phyloP scores from a whole-genome alignment of 768 basidiomycete genomes.

The Rhodotorula sphaerocarpa region DNA sequence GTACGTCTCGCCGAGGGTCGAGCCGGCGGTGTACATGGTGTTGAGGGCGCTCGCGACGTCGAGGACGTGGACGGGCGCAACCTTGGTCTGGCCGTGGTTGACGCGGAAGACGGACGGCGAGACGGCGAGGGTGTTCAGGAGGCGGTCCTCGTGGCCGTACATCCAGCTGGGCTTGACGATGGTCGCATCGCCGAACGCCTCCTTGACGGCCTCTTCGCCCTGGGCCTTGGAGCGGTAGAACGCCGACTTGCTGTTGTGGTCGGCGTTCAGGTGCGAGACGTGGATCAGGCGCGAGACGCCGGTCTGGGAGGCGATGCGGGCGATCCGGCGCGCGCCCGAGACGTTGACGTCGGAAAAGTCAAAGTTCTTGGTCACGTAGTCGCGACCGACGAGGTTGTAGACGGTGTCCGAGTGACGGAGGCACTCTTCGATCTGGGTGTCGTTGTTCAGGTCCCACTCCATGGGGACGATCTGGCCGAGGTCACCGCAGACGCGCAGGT shows the following conservation, averaged over 20 bases:
- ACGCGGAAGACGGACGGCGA: slow-evolving; percentile 92
- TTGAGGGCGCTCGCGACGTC: slow-evolving; percentile 91
- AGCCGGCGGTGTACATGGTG: slow-evolving; percentile 58
- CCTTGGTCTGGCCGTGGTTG: slow-evolving; percentile 75
- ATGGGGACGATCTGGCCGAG: slow-evolving; percentile 90
- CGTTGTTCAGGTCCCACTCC: slow-evolving; percentile 93
- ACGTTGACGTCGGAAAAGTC: slow-evolving; percentile 71
- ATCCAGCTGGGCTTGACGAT: slow-evolving; percentile 76
- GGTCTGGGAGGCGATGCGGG: slow-evolving; percentile 63
- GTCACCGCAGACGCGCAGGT: slow-evolving; percentile 88
- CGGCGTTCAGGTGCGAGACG: slow-evolving; percentile 89
- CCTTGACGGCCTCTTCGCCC: slow-evolving; percentile 78
- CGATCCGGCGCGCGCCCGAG: slow-evolving; percentile 73
- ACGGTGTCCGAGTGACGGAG: slow-evolving; percentile 50
- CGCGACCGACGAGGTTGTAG: slow-evolving; percentile 87
- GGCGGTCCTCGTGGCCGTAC: slow-evolving; percentile 91
- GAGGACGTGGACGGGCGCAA: slow-evolving; percentile 85
- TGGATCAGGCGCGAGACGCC: slow-evolving; percentile 83
- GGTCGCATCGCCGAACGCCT: slow-evolving; percentile 73
- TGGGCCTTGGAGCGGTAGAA: slow-evolving; percentile 84
- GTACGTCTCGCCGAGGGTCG: slow-evolving; percentile 53
- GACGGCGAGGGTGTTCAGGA: slow-evolving; percentile 84
- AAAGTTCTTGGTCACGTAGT: slow-evolving; percentile 96
- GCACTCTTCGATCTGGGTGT: slow-evolving; percentile 54
- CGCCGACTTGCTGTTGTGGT: slow-evolving; percentile 62